A percentile compares a stretch with the other conserved stretches of the same genome.
phyloP scores from a whole-genome alignment of 2,329 filamentous ascomycete species.

The Cladosporium sp. region DNA sequence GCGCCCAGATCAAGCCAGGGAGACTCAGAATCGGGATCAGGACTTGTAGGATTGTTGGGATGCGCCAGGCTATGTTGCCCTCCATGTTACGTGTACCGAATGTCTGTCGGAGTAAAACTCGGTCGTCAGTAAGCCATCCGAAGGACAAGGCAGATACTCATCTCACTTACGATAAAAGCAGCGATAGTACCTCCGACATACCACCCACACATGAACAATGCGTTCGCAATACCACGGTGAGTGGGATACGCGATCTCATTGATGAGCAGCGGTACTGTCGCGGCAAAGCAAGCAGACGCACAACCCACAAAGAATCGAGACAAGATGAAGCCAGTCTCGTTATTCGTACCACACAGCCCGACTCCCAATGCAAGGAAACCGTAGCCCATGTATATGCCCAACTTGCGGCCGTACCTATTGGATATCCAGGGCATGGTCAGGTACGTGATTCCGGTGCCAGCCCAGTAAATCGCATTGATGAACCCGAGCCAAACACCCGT shows the following conservation, averaged over 20 bases:
- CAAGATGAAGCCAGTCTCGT: conserved; percentile 39
- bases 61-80: conserved; percentile 48
- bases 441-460: conserved; percentile 32
- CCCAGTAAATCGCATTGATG: conserved; percentile 29
- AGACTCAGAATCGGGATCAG: conserved; percentile 55
- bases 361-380: conserved; percentile 36
- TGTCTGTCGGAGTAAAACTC: neutral
- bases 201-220: conserved; percentile 40
- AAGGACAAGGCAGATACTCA: neutral
- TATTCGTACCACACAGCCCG: conserved; percentile 20
- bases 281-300: conserved; percentile 37
- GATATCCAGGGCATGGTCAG: conserved; percentile 34
- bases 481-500: conserved; percentile 35
- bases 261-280: conserved; percentile 41
- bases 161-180: conserved; percentile 17
- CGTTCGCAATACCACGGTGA: conserved; percentile 39
- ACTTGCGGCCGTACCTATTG: conserved; percentile 40
- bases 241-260: conserved; percentile 48
- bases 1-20: conserved; percentile 50
- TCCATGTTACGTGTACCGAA: conserved; percentile 49
- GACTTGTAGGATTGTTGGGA: conserved; percentile 49
- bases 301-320: conserved; percentile 41
- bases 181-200: conserved; percentile 28
- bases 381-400: conserved; percentile 36
- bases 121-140: neutral